Percentiles rank a stretch among this genome's conserved stretches.
Evolutionary conservation across 2,329 filamentous ascomycete genomes (phyloP).

Genomic region (Xylariaceae sp.): DNA sequence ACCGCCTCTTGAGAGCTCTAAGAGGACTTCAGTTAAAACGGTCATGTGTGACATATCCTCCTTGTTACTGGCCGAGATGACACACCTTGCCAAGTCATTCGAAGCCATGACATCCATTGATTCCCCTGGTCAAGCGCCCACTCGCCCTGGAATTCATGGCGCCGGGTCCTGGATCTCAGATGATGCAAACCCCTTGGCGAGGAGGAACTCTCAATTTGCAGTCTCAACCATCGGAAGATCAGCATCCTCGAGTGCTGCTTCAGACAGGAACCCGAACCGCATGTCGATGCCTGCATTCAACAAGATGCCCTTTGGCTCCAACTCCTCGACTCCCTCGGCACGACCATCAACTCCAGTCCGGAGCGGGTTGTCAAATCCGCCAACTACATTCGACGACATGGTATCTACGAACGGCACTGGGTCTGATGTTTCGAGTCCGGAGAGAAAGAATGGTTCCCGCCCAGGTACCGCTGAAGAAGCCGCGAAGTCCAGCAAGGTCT

Average conservation of each 20-base stretch:
- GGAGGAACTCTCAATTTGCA: slow-evolving; percentile 55
- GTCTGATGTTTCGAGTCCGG: slow-evolving; percentile 39
- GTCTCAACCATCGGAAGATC: slow-evolving; percentile 47
- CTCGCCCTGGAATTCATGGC: slow-evolving; percentile 39
- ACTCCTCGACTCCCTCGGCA: slow-evolving; percentile 40
- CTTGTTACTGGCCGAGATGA: slow-evolving; percentile 70
- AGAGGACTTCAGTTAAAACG: slow-evolving; percentile 75
- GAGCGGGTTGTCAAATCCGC: slow-evolving; percentile 45
- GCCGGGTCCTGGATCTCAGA: slow-evolving; percentile 37
- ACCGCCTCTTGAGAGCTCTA: slow-evolving; percentile 64
- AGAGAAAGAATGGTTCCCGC: slow-evolving; percentile 33
- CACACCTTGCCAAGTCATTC: slow-evolving; percentile 66
- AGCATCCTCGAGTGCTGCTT: slow-evolving; percentile 47
- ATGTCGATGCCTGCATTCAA: slow-evolving; percentile 75
- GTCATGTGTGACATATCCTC: slow-evolving; percentile 77
- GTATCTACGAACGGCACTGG: slow-evolving; percentile 30
- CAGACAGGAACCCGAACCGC: slow-evolving; percentile 60
- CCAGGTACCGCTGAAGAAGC: slow-evolving; percentile 40
- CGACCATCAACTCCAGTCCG: slow-evolving; percentile 50
- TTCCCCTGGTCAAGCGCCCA: slow-evolving; percentile 59
- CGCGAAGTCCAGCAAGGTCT: slow-evolving; percentile 55
- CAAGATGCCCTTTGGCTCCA: slow-evolving; percentile 40
- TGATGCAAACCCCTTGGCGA: slow-evolving; percentile 37
- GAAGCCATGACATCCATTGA: slow-evolving; percentile 73
- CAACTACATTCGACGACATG: slow-evolving; percentile 48